Evolutionary conservation across 2,329 filamentous ascomycete species (phyloP).

Genomic region (Elsinoe ampelina): DNA sequence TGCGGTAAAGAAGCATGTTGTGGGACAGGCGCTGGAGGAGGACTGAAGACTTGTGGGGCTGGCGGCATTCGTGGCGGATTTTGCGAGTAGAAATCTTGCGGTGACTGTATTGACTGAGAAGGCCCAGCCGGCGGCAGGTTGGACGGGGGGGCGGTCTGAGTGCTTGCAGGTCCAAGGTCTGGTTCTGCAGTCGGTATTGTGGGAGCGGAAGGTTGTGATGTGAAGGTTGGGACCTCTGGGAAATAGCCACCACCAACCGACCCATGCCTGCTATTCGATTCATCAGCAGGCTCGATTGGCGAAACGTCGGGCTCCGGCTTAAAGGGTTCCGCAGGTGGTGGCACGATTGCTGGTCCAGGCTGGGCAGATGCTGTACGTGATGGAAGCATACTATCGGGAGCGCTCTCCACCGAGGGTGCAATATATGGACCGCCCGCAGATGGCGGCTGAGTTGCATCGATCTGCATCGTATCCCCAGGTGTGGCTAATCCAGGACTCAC

Average conservation of each 20-base stretch:
- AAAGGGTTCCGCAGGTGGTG: conserved; percentile 33
- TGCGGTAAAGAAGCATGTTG: conserved; percentile 17
- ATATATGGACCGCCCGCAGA: conserved; percentile 20
- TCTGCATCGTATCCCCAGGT: not conserved
- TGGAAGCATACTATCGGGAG: conserved; percentile 47
- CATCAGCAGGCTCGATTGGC: conserved; percentile 38
- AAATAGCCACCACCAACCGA: conserved; percentile 52
- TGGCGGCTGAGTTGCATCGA: not conserved
- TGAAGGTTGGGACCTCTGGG: conserved; percentile 41
- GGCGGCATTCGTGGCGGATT: not conserved
- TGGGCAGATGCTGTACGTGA: conserved; percentile 24
- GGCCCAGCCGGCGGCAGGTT: conserved; percentile 4
- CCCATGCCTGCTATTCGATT: conserved; percentile 28
- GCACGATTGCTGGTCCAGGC: conserved; percentile 15
- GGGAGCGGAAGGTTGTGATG: conserved; percentile 29
- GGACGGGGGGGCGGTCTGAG: not conserved
- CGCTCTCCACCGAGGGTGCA: conserved; percentile 51
- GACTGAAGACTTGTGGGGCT: conserved; percentile 3
- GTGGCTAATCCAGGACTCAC: not conserved
- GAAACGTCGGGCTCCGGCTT: conserved; percentile 41
- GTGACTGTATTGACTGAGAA: conserved; percentile 18
- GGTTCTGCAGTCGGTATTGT: conserved; percentile 29
- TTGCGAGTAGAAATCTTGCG: conserved; percentile 18
- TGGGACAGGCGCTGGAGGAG: conserved; percentile 34
- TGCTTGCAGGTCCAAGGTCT: conserved; percentile 12